A percentile compares a stretch with the other conserved stretches of the same genome.
phyloP scores from a whole-genome alignment of 108 stramenopile species.

The Discostella stelligeroides region DNA sequence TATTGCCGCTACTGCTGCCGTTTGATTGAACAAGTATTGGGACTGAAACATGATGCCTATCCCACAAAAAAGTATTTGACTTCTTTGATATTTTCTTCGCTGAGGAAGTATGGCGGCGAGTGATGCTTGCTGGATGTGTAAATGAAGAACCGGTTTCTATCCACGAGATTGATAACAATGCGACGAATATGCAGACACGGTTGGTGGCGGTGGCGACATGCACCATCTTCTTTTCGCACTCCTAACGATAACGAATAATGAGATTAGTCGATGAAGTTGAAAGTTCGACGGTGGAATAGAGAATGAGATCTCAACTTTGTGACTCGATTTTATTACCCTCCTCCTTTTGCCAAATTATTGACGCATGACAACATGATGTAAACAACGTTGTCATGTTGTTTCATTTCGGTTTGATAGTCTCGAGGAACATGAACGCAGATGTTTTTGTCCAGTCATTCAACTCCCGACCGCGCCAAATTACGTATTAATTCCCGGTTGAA shows the following conservation, averaged over 20 bases:
- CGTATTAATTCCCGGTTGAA: too few relatives aligned
- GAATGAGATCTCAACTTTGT: too few relatives aligned
- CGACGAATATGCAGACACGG: background rate
- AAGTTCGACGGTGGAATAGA: too few relatives aligned
- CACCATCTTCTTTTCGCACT: background rate
- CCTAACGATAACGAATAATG: background rate
- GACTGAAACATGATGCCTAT: background rate
- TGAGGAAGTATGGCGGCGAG: conserved; percentile 2
- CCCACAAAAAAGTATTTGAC: background rate
- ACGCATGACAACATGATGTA: too few relatives aligned
- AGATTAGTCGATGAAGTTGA: too few relatives aligned
- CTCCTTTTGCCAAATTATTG: too few relatives aligned
- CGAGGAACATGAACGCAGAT: too few relatives aligned
- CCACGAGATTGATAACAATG: conserved; percentile 3
- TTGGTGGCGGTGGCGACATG: background rate
- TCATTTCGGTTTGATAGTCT: too few relatives aligned
- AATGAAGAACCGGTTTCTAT: background rate
- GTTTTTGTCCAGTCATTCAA: too few relatives aligned
- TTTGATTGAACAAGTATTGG: conserved; percentile 3
- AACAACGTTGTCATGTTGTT: too few relatives aligned
- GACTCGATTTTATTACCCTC: too few relatives aligned
- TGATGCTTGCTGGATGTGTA: background rate
- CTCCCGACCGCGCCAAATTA: too few relatives aligned
- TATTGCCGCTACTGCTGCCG: conserved; percentile 1
- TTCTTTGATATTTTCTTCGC: background rate